A percentile compares a stretch with the other conserved stretches of the same genome.
Evolutionary conservation across 2,329 filamentous ascomycete genomes (phyloP).

Genomic region (Fusarium penzigii): DNA sequence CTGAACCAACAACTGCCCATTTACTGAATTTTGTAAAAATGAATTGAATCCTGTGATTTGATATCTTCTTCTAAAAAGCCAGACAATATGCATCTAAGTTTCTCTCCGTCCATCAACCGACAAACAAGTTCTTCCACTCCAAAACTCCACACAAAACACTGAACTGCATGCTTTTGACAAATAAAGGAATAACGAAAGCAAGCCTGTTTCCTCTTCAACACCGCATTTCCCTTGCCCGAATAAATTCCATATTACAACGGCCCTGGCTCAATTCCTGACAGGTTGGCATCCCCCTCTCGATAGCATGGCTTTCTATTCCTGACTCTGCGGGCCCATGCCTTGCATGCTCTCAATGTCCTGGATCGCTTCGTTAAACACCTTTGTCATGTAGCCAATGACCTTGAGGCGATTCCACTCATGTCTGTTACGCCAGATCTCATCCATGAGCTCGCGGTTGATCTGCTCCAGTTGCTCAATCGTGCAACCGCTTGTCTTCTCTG

Average conservation of each 20-base stretch:
- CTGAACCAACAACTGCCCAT: slow-evolving; percentile 8
- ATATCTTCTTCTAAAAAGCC: slow-evolving; percentile 23
- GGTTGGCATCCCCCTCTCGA: neutral
- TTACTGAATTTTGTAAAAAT: slow-evolving; percentile 21
- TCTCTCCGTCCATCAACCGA: slow-evolving; percentile 9
- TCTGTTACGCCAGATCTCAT: slow-evolving; percentile 78
- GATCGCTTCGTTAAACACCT: slow-evolving; percentile 76
- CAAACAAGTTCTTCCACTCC: slow-evolving; percentile 23
- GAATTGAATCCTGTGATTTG: slow-evolving; percentile 13
- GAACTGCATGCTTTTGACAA: neutral
- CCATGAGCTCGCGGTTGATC: slow-evolving; percentile 88
- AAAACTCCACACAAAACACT: slow-evolving; percentile 19
- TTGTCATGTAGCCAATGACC: slow-evolving; percentile 64
- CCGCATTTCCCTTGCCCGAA: slow-evolving; percentile 2
- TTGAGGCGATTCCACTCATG: slow-evolving; percentile 80
- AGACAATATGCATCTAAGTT: slow-evolving; percentile 19
- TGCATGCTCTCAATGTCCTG: slow-evolving; percentile 64
- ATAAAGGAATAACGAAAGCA: too few species aligned
- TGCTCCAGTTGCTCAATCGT: slow-evolving; percentile 95
- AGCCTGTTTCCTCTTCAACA: neutral
- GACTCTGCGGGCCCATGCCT: slow-evolving; percentile 45
- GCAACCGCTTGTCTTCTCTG: slow-evolving; percentile 70
- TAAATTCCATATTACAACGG: slow-evolving; percentile 2
- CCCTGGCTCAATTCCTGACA: neutral
- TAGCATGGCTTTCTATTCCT: slow-evolving; percentile 30